phyloP scores from a whole-genome alignment of 441 rosid genomes.

The Aquilaria agallochum region DNA sequence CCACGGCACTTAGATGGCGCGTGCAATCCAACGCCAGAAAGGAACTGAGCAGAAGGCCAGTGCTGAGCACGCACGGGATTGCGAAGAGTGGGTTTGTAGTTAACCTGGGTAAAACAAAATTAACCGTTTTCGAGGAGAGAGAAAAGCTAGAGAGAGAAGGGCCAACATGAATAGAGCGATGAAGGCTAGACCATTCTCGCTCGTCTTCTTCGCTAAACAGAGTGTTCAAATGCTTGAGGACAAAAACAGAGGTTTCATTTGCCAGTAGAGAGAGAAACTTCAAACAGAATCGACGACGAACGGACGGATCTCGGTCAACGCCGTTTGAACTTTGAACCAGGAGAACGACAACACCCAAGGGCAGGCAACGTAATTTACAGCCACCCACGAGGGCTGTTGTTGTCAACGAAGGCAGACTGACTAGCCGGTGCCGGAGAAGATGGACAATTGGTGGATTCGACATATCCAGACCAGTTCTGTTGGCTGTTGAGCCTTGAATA shows the following conservation, averaged over 20 bases:
- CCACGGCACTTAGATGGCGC: slow-evolving; percentile 9
- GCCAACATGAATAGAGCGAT: background rate
- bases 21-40: slow-evolving; percentile 1
- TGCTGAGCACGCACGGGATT: background rate
- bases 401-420: no score
- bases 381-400: background rate
- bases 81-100: background rate
- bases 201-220: background rate
- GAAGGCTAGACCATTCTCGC: slow-evolving; percentile 6
- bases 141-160: background rate
- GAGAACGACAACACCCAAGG: slow-evolving; percentile 19
- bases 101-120: slow-evolving; percentile 15
- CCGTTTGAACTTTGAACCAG: slow-evolving; percentile 29
- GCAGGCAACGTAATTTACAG: slow-evolving; percentile 29
- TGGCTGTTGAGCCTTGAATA: no score
- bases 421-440: no score
- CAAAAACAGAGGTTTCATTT: slow-evolving; percentile 3
- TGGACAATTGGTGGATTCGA: no score
- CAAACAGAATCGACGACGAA: slow-evolving; percentile 19
- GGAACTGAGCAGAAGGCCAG: background rate
- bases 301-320: slow-evolving; percentile 45
- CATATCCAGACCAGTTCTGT: no score
- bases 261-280: background rate
- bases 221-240: slow-evolving; percentile 1
- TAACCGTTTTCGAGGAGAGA: slow-evolving; percentile 28